These are phyloP conservation scores for Fraxinus dipetala DNA, from an alignment of 305 asterid genomes.

Conservation along the genomic window DNA sequence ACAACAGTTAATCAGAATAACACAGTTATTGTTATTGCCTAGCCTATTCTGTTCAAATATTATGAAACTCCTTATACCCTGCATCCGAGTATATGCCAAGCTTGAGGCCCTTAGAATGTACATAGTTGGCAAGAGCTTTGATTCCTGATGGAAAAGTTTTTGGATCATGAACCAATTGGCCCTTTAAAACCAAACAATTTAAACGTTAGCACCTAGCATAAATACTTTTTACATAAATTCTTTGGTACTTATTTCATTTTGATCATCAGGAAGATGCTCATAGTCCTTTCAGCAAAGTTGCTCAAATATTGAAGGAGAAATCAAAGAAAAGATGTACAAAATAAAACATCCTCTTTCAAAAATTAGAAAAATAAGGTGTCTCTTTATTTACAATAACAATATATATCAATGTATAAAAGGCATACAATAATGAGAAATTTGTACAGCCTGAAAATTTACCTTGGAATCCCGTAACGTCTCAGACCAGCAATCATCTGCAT, in stretches of 20 bases:
- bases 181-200: slow-evolving; percentile 43
- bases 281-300: neutral
- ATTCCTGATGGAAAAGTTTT: slow-evolving; percentile 83
- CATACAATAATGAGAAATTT: slow-evolving; percentile 10
- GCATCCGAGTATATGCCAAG: slow-evolving; percentile 96
- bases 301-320: neutral
- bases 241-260: neutral
- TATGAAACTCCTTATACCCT: slow-evolving; percentile 57
- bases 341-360: neutral
- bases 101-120: slow-evolving; percentile 84
- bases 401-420: neutral
- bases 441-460: slow-evolving; percentile 38
- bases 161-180: slow-evolving; percentile 60
- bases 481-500: slow-evolving; percentile 98
- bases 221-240: neutral
- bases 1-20: neutral
- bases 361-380: neutral
- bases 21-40: neutral
- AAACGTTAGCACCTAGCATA: neutral
- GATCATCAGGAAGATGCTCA: neutral
- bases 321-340: neutral
- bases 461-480: slow-evolving; percentile 44
- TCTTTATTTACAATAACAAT: neutral
- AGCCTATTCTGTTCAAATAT: slow-evolving; percentile 16
- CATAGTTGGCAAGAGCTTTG: slow-evolving; percentile 80